phyloP scores from a whole-genome alignment of 1,139 yeast species.

The Williopsis jadinii region DNA sequence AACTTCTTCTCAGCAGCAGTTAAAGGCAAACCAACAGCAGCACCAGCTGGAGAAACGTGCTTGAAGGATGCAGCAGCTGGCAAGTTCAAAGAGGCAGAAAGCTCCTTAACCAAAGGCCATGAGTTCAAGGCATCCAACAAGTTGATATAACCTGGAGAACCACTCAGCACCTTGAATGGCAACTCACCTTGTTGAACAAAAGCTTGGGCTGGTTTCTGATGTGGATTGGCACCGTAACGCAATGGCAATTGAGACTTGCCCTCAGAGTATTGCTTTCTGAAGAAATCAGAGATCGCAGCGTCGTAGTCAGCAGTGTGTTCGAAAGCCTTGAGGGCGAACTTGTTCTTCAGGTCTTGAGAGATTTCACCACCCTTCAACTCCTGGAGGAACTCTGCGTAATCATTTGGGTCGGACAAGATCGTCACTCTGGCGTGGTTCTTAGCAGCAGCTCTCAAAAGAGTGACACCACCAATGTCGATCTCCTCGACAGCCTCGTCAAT shows the following conservation, averaged over 20 bases:
- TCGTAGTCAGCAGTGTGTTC: slow-evolving; percentile 99
- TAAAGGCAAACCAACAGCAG: slow-evolving; percentile 92
- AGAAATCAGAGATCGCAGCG: slow-evolving; percentile 90
- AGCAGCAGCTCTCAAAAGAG: slow-evolving; percentile 95
- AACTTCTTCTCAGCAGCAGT: slow-evolving; percentile 87
- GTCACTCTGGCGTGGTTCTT: slow-evolving; percentile 96
- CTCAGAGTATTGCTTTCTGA: slow-evolving; percentile 95
- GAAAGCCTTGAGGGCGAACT: slow-evolving; percentile 89
- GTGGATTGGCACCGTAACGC: slow-evolving; percentile 98
- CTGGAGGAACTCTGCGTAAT: slow-evolving; percentile 78
- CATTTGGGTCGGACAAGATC: slow-evolving; percentile 88
- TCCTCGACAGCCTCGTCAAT: slow-evolving; percentile 97
- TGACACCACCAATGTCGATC: slow-evolving; percentile 97
- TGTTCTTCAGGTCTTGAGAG: slow-evolving; percentile 67
- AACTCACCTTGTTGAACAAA: slow-evolving; percentile 75
- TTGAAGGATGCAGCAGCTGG: slow-evolving; percentile 99
- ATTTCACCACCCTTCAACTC: slow-evolving; percentile 73
- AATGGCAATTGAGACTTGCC: slow-evolving; percentile 83
- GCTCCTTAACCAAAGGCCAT: slow-evolving; percentile 97
- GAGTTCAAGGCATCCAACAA: slow-evolving; percentile 93
- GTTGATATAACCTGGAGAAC: slow-evolving; percentile 97
- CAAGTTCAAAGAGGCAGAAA: slow-evolving; percentile 84
- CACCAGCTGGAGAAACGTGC: slow-evolving; percentile 99
- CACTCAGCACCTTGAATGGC: slow-evolving; percentile 89
- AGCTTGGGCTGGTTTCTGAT: slow-evolving; percentile 98